Conservation (phyloP, 2,329 filamentous ascomycete genomes). For the Herpomyces periplanetae region DNA sequence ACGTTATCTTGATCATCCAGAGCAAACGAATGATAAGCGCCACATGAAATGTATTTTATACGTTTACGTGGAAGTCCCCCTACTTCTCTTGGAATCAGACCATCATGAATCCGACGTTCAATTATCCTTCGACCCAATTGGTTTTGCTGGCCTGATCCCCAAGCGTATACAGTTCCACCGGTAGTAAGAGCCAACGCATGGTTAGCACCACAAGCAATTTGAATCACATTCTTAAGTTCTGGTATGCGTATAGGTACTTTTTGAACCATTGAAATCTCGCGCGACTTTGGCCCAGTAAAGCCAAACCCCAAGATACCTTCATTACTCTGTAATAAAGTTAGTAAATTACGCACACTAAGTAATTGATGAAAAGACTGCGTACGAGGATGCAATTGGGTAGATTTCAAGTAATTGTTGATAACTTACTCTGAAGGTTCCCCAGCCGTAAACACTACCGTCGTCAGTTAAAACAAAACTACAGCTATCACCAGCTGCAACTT, state of each 20-base stretch:
- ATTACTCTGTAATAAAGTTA: slow-evolving; percentile 12
- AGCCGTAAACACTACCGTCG: slow-evolving; percentile 36
- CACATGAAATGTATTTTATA: slow-evolving; percentile 21
- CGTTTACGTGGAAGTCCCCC: slow-evolving; percentile 15
- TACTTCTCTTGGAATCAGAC: slow-evolving; percentile 16
- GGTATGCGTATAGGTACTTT: slow-evolving; percentile 15
- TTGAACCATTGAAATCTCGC: slow-evolving; percentile 14
- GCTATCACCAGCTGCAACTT: slow-evolving; percentile 31
- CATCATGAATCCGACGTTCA: slow-evolving; percentile 15
- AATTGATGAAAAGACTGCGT: slow-evolving; percentile 2
- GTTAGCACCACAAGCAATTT: slow-evolving; percentile 25
- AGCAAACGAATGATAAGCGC: slow-evolving; percentile 46
- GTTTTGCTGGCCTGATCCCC: slow-evolving; percentile 32
- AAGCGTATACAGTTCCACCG: slow-evolving; percentile 22
- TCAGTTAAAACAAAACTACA: slow-evolving; percentile 34
- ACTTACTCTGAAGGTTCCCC: slow-evolving; percentile 36
- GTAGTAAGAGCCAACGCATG: slow-evolving; percentile 26
- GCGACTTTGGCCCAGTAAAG: no score
- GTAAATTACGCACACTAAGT: slow-evolving; percentile 2
- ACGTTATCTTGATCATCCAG: slow-evolving; percentile 25
- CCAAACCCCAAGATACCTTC: slow-evolving; percentile 25
- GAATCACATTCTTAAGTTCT: slow-evolving; percentile 21
- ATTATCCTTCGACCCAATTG: slow-evolving; percentile 23
- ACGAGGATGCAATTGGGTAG: slow-evolving; percentile 1
- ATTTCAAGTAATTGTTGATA: background rate